phyloP scores from a whole-genome alignment of 306 rosid species.

The Trifolium fragiferum region DNA sequence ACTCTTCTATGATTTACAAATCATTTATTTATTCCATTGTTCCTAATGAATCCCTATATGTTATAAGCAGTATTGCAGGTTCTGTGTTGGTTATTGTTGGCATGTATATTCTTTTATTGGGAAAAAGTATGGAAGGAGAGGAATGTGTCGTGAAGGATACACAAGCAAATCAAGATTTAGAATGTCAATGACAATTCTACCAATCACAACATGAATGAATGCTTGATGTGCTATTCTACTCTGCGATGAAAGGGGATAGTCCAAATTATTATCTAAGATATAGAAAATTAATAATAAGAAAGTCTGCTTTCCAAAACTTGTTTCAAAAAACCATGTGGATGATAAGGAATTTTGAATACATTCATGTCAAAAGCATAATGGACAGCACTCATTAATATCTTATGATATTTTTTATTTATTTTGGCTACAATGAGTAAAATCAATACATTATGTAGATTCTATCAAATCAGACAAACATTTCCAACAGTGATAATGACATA shows the following conservation, averaged over 20 bases:
- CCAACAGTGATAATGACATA: slow-evolving; percentile 1
- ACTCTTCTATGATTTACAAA: slow-evolving; percentile 19
- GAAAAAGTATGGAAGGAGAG: slow-evolving; percentile 61
- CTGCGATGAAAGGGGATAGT: not conserved
- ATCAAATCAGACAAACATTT: not conserved
- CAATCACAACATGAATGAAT: slow-evolving; percentile 28
- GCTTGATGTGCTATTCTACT: slow-evolving; percentile 6
- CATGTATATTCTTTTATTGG: slow-evolving; percentile 85
- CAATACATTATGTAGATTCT: not conserved
- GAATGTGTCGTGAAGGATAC: slow-evolving; percentile 43
- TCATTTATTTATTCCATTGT: not conserved
- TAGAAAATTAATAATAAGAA: not conserved
- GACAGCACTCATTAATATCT: not conserved
- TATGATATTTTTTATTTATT: not conserved
- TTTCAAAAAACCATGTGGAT: not conserved
- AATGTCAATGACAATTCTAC: slow-evolving; percentile 38
- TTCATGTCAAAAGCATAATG: slow-evolving; percentile 10
- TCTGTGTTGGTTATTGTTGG: slow-evolving; percentile 74
- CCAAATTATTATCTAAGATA: not conserved
- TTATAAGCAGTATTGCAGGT: slow-evolving; percentile 70
- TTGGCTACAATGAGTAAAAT: not conserved
- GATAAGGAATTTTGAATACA: not conserved
- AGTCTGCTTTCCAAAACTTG: not conserved
- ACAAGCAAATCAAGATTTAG: slow-evolving; percentile 55
- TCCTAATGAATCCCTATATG: slow-evolving; percentile 38